phyloP scores from a whole-genome alignment of 768 basidiomycete genomes.

The Leccinum rimulosum region DNA sequence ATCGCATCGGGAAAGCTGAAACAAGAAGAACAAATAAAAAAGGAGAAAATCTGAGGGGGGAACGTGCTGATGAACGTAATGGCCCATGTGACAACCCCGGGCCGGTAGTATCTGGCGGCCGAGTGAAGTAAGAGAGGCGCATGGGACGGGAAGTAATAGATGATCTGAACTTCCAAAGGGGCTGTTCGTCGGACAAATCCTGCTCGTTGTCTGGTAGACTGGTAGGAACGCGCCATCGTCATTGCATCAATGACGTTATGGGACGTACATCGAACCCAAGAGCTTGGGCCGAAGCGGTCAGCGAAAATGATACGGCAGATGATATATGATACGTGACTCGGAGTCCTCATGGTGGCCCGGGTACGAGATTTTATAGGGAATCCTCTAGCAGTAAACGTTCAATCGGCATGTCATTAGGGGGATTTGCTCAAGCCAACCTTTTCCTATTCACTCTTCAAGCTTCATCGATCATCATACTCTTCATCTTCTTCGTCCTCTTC shows the following conservation, averaged over 20 bases:
- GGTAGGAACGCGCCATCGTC: background rate
- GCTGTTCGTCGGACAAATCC: background rate
- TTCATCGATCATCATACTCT: constrained; percentile 33
- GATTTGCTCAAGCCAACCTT: background rate
- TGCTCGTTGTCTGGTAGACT: background rate
- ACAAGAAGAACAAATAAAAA: background rate
- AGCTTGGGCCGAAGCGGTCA: background rate
- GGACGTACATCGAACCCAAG: background rate
- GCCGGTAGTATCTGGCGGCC: background rate
- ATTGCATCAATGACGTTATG: too few species aligned
- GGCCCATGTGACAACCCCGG: background rate
- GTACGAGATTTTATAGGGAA: too few species aligned
- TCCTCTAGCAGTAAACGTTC: too few species aligned
- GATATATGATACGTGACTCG: background rate
- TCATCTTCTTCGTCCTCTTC: constrained; percentile 50
- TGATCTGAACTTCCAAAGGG: background rate
- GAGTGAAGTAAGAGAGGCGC: background rate
- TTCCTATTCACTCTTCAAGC: background rate
- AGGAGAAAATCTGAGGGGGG: constrained; percentile 47
- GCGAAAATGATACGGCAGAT: background rate
- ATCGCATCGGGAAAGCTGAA: background rate
- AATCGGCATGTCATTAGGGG: background rate
- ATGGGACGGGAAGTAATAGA: background rate
- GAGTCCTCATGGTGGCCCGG: background rate
- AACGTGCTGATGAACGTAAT: background rate